These are phyloP conservation scores for Epithele typhae DNA, from an alignment of 768 basidiomycete genomes.

Conservation along the genomic window DNA sequence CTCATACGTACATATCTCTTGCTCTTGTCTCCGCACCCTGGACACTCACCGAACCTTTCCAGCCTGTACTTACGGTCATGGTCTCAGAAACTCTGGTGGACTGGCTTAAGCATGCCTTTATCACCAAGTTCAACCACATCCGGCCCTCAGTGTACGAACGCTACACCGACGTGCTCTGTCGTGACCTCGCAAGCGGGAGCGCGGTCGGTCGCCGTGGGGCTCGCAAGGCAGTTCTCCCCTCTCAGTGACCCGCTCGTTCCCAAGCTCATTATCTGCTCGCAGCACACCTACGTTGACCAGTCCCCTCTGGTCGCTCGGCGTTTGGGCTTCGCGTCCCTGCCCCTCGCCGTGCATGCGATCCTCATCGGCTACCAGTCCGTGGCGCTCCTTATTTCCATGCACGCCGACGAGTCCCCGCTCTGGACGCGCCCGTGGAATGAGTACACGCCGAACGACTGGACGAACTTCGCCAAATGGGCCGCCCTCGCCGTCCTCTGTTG, in stretches of 20 bases:
- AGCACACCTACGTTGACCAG: slow-evolving; percentile 93
- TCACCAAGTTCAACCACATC: slow-evolving; percentile 99
- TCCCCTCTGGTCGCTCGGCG: slow-evolving; percentile 92
- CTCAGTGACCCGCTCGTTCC: too few relatives aligned
- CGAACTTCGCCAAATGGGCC: slow-evolving; percentile 59
- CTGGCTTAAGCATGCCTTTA: slow-evolving; percentile 99
- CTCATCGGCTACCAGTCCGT: slow-evolving; percentile 74
- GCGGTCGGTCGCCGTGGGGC: slow-evolving; percentile 62
- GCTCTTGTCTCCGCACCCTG: too few relatives aligned
- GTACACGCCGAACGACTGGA: slow-evolving; percentile 42
- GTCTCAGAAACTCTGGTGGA: slow-evolving; percentile 92
- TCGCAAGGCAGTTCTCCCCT: slow-evolving; percentile 48
- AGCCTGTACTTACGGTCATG: slow-evolving; percentile 93
- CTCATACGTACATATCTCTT: slow-evolving; percentile 70
- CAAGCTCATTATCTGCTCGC: neutral
- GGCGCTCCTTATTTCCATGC: slow-evolving; percentile 49
- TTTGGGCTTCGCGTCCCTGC: slow-evolving; percentile 89
- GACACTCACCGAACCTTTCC: slow-evolving; percentile 4
- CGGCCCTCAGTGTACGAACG: slow-evolving; percentile 92
- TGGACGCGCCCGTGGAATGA: slow-evolving; percentile 40
- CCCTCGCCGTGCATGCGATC: slow-evolving; percentile 79
- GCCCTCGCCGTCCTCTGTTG: slow-evolving; percentile 68
- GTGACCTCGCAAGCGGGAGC: slow-evolving; percentile 81
- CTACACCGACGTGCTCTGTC: slow-evolving; percentile 92
- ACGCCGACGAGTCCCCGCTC: slow-evolving; percentile 30